Evolutionary conservation across 192 early-diverging fungal genomes (phyloP).

Genomic region (Gonapodya sp.): DNA sequence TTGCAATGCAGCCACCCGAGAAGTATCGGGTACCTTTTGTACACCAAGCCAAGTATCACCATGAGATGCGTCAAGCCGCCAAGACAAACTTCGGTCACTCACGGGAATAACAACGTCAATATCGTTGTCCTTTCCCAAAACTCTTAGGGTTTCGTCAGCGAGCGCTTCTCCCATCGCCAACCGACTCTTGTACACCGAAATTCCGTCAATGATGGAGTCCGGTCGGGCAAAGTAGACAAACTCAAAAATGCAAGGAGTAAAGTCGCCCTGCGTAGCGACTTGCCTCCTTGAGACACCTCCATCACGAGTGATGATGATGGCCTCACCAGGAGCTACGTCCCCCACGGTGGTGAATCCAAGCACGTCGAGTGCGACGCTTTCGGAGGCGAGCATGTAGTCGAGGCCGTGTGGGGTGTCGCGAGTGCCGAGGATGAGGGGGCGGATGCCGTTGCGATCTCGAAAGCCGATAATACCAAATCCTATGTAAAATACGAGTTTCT

Average conservation of each 20-base stretch:
- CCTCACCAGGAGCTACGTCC: slow-evolving; percentile 88
- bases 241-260: slow-evolving; percentile 98
- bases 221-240: slow-evolving; percentile 99
- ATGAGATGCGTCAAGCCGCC: no score
- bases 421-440: slow-evolving; percentile 88
- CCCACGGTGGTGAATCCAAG: slow-evolving; percentile 81
- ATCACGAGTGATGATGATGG: slow-evolving; percentile 79
- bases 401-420: slow-evolving; percentile 51
- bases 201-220: slow-evolving; percentile 96
- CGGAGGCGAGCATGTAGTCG: slow-evolving; percentile 98
- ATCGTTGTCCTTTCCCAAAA: slow-evolving; percentile 63
- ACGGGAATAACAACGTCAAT: slow-evolving; percentile 99
- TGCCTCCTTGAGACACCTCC: slow-evolving; percentile 57
- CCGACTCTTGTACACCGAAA: slow-evolving; percentile 96
- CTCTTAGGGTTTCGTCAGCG: slow-evolving; percentile 68
- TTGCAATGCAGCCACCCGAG: slow-evolving; percentile 89
- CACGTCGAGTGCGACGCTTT: slow-evolving; percentile 87
- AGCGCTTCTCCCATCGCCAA: slow-evolving; percentile 96
- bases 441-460: slow-evolving; percentile 93
- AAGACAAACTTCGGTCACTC: no score
- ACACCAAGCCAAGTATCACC: slow-evolving; percentile 4
- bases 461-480: slow-evolving; percentile 90
- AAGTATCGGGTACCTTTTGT: slow-evolving; percentile 85
- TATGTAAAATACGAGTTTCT: slow-evolving; percentile 9
- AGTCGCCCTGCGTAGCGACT: slow-evolving; percentile 21